Percentiles rank a stretch among this genome's conserved stretches.
Evolutionary conservation across 495 filamentous ascomycete genomes (phyloP).

Genomic region (Sphaerosporella brunnea): DNA sequence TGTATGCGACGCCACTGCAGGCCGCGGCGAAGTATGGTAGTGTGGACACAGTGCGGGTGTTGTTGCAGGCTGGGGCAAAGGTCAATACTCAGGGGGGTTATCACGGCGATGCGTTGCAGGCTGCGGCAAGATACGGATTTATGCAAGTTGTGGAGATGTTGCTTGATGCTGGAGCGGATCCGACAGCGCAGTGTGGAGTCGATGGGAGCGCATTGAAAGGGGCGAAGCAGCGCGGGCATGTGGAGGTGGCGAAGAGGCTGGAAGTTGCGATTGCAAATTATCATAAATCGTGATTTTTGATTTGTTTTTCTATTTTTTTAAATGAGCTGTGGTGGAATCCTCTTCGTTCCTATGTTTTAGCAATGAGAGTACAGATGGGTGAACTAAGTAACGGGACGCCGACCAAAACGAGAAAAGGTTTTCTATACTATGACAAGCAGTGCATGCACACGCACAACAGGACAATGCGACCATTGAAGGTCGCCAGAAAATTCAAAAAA

Average conservation of each 20-base stretch:
- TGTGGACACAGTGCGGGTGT: neutral
- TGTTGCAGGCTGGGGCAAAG: neutral
- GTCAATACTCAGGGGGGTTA: neutral
- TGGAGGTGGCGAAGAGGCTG: conserved; percentile 1
- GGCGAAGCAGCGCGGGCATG: conserved; percentile 1
- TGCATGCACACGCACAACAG: too few species aligned
- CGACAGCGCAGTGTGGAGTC: conserved; percentile 5
- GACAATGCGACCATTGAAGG: too few species aligned
- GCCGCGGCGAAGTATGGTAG: neutral
- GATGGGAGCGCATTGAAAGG: conserved; percentile 8
- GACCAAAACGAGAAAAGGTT: too few species aligned
- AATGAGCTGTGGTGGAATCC: neutral
- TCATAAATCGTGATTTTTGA: neutral
- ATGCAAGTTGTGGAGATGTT: conserved; percentile 4
- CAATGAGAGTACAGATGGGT: too few species aligned
- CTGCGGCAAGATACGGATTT: neutral
- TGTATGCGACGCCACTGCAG: conserved; percentile 1
- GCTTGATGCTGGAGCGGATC: conserved; percentile 8
- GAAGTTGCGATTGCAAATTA: conserved; percentile 6
- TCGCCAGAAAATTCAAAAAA: too few species aligned
- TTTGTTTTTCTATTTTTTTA: too few species aligned
- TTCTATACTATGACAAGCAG: too few species aligned
- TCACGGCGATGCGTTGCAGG: neutral
- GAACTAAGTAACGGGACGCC: too few species aligned
- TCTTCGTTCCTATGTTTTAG: too few species aligned